A percentile compares a stretch with the other conserved stretches of the same genome.
Conservation (phyloP, 1,284 basidiomycete species). For the Trichosporon sp. region DNA sequence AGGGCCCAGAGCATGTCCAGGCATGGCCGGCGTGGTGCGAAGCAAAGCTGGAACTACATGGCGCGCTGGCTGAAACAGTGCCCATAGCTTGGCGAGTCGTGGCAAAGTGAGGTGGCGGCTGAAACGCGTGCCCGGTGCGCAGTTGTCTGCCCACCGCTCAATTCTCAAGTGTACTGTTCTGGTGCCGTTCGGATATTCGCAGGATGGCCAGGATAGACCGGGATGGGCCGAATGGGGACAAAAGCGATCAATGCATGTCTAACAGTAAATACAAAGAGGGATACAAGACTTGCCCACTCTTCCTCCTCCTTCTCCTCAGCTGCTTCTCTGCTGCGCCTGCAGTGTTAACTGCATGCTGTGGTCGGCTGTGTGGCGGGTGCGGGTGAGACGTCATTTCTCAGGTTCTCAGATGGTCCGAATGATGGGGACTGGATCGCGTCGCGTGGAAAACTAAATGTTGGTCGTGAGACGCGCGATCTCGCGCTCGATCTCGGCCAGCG, state of each 20-base stretch:
- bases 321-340: too few species aligned
- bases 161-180: too few species aligned
- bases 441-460: constrained; percentile 4
- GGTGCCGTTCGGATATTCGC: too few species aligned
- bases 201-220: too few species aligned
- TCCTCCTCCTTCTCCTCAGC: neutral
- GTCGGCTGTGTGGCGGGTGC: too few species aligned
- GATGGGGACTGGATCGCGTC: too few species aligned
- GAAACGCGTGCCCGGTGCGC: neutral
- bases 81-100: neutral
- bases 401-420: too few species aligned
- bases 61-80: neutral
- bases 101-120: neutral
- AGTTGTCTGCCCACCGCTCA: too few species aligned
- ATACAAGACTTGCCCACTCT: constrained; percentile 23
- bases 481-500: constrained; percentile 72
- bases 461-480: constrained; percentile 71
- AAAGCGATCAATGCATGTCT: neutral
- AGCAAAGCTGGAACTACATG: neutral
- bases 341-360: too few species aligned
- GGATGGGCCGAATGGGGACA: neutral
- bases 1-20: neutral
- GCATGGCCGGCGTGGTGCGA: neutral
- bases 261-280: constrained; percentile 7
- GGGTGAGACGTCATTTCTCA: too few species aligned